Base-by-base conservation (phyloP, 2,329 filamentous ascomycete species). In the Lasiodiplodia gonubiensis region DNA sequence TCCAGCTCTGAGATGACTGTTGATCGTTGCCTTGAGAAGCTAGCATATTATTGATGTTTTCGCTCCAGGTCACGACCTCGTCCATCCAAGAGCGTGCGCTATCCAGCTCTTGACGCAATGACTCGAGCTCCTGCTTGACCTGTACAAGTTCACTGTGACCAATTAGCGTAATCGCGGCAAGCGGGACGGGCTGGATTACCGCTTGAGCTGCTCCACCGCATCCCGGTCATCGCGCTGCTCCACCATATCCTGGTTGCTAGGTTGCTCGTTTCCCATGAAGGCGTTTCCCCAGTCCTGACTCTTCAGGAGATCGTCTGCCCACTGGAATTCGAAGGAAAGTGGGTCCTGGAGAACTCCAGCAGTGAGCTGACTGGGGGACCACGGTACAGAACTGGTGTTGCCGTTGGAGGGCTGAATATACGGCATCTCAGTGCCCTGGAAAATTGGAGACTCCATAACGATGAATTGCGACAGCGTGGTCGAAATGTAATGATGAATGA, bases 291-390 rank as follows among this genome's bases (percentile, higher is more conserved):
- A 16, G 14, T 14, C 53, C 30, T 55, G 30, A 33, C n/a, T 33
- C 37, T 23, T 37, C 30, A 55, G 30, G 30, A 55, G 37, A 30
- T 7, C 53, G 30, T 55, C 53, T 30, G 53, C 12, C 53, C 53
- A 55, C 33, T 55, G 53, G 53, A 55, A 55, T n/a, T 55, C 53
- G 53, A 55, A 55, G 3, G 53, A 23, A 27, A 55, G 53, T 55
- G 53, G 53, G 53, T 55, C 53, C 30, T 55, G 53, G 2, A 55
- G 53, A 30, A 55, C n/a, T n/a, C 53, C 53, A 30, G 53, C 30
- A 55, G 53, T 14, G 53, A 39, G 53, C 30, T 55, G 53, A 55
- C 25, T 55, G 30, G 53, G 53, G 14, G 53, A 55, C 53, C 53
- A 55, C 53, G 53, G 53, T 30, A 33, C 53, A 18, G 18, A 55